Base-by-base conservation (phyloP, 1,284 basidiomycete genomes). In the Ceratobasidium sp. region DNA sequence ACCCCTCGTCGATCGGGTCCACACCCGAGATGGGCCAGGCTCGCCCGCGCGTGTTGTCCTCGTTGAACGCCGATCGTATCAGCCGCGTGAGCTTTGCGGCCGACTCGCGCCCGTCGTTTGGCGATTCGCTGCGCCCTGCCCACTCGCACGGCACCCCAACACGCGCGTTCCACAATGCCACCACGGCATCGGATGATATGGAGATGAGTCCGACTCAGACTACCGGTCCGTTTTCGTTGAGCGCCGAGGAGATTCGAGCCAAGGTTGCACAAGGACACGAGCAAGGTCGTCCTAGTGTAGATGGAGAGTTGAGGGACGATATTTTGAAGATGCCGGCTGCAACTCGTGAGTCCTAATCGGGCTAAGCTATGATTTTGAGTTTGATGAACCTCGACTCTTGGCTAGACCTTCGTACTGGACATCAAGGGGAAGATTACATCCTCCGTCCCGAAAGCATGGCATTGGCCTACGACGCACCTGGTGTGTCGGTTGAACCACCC, bases 41-140 rank as follows among this genome's bases (percentile, higher is more conserved):
- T 27, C 77, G 81, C 81, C 79, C 68, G 73, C 77, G 85, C 83
- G 88, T 66, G 87, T 88, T 66, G 84, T 87, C 0, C 88, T 88
- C 23, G 85, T 38, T 87, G 75, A 83, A 87, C 0, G 84, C 85
- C 20, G 87, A 88, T 30, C 87, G 89, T 33, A 82, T 87, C 41
- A 91, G 90, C 1, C 86, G 90, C n/a, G 87, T 94, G 10, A 94
- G 93, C 0, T 94, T 95, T 81, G 93, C 93, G 4, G 86, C 89
- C n/a, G 90, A 91, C 77, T 80, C 84, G 54, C 83, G 85, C 55
- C 82, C 84, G 7, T 82, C 82, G 74, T 41, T 79, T 65, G 77
- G 80, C 33, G 71, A 79, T 38, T 80, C 80, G 52, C 52, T 75
- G 41, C 78, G 73, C 48, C 71, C 71, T 70, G 27, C 46, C 3